Evolutionary conservation across 2,329 filamentous ascomycete genomes (phyloP), one percentile per base, ranked within the genome.

Genomic region (Cadophora malorum): DNA sequence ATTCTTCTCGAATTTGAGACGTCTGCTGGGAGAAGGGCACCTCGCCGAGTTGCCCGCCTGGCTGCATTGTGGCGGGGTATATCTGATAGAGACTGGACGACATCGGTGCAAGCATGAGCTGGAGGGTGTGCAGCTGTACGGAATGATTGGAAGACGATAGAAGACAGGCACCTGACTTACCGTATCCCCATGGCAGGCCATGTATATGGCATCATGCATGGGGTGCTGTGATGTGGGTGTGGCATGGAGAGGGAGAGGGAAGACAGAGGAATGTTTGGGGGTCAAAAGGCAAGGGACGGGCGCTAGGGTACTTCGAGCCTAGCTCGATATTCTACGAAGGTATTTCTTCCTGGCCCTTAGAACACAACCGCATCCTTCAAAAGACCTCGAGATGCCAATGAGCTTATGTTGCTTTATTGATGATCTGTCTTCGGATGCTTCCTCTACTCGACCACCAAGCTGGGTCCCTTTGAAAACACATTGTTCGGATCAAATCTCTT

Each of bases 401-500:
- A 21, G 19, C 19, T 49, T 28, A 5, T 28, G 28, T 3, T 28
- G 5, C 28, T 28, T 28, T 28, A 28, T 5, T 3, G 5, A 28
- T 28, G 3, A 28, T 3, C 5, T 5, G 5, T 9, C 35, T 38
- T 38, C 35, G 8, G 35, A 38, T 38, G 8, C 16, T 12, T 16
- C 5, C 4, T n/a, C 6, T 55, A 25, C 28, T n/a, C 33, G 3
- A 55, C 12, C 28, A 72, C 31, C 49, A 69, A 67, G 23, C 71
- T 68, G 2, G 68, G 63, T 9, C 72, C 70, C 28, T 71, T 72
- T 52, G 80, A 77, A 71, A 84, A 85, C 23, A 83, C 72, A 70
- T 82, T 83, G 3, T 68, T 77, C 4, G 83, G 82, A 71, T 85
- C 83, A 69, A 83, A 84, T 63, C 77, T 76, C 21, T 78, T 79